Conservation (phyloP, 1,284 basidiomycete species). For the Rugosomyces carneus region DNA sequence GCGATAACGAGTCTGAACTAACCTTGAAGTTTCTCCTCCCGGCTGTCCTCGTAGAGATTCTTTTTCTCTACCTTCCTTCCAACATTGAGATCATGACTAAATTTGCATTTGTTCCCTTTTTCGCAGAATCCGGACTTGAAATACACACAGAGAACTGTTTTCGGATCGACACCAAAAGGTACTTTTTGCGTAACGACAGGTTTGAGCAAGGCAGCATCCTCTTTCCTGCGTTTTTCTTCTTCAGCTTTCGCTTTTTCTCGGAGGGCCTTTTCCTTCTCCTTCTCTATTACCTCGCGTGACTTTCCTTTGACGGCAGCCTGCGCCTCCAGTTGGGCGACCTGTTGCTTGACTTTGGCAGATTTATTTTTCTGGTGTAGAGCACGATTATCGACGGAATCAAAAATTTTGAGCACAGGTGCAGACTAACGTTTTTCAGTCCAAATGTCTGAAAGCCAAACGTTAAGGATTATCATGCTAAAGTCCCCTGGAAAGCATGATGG, state of each 20-base stretch:
- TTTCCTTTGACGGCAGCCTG: constrained; percentile 72
- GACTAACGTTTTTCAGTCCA: constrained; percentile 80
- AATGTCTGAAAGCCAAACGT: constrained; percentile 52
- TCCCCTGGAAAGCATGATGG: constrained; percentile 11
- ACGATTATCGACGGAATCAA: constrained; percentile 15
- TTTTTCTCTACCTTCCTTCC: constrained; percentile 94
- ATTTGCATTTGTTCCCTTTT: constrained; percentile 92
- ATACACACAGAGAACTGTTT: constrained; percentile 84
- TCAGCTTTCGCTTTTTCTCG: constrained; percentile 74
- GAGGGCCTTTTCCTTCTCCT: constrained; percentile 78
- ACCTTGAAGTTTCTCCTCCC: constrained; percentile 80
- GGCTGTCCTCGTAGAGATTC: constrained; percentile 88
- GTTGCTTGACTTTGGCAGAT: constrained; percentile 87
- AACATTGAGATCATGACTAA: constrained; percentile 88
- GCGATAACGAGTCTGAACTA: constrained; percentile 17
- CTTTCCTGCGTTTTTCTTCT: constrained; percentile 81
- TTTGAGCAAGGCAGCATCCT: constrained; percentile 77
- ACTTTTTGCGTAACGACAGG: constrained; percentile 83
- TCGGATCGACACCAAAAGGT: constrained; percentile 94
- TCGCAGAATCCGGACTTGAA: constrained; percentile 88
- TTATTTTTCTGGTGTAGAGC: constrained; percentile 81
- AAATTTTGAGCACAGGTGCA: constrained; percentile 3
- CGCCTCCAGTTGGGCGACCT: constrained; percentile 75
- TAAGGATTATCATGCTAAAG: constrained; percentile 7
- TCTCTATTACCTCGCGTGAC: constrained; percentile 71